These are phyloP conservation scores for Microascus cirrosus DNA, from an alignment of 2,329 filamentous ascomycete species.

Conservation along the genomic window DNA sequence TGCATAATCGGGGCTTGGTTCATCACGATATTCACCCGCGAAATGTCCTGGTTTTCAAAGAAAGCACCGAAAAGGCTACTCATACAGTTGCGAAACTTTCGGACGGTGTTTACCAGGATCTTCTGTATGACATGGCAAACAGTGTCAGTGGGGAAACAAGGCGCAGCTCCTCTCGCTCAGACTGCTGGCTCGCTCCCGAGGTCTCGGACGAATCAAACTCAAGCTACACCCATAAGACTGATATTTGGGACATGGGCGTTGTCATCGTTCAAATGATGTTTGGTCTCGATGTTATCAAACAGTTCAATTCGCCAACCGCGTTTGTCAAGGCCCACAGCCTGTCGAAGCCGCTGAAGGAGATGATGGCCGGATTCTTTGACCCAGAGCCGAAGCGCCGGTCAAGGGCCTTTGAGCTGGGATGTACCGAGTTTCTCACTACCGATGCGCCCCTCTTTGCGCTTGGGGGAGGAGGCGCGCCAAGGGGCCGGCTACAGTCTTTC, in stretches of 20 bases:
- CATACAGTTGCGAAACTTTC: conserved; percentile 60
- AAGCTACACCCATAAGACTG: conserved; percentile 65
- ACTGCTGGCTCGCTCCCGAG: conserved; percentile 78
- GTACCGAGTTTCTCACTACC: conserved; percentile 55
- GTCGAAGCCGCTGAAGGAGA: conserved; percentile 65
- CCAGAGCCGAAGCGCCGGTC: conserved; percentile 74
- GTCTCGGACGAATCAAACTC: conserved; percentile 50
- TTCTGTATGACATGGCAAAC: conserved; percentile 47
- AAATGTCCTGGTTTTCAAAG: conserved; percentile 69
- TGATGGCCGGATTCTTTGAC: conserved; percentile 77
- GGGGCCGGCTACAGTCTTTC: conserved; percentile 10
- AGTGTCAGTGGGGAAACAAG: conserved; percentile 33
- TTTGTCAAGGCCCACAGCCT: conserved; percentile 61
- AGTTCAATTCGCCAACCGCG: conserved; percentile 67
- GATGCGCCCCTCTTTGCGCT: conserved; percentile 43
- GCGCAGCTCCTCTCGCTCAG: conserved; percentile 52
- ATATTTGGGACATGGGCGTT: conserved; percentile 91
- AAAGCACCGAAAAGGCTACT: conserved; percentile 46
- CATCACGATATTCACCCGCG: conserved; percentile 74
- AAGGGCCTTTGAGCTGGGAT: conserved; percentile 63
- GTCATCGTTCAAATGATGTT: conserved; percentile 92
- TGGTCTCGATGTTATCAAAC: conserved; percentile 63
- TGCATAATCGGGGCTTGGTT: conserved; percentile 73
- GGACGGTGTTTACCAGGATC: conserved; percentile 60
- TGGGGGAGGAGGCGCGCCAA: not conserved